Evolutionary conservation across 2,329 filamentous ascomycete genomes (phyloP).

Genomic region (Arachnopeziza araneosa): DNA sequence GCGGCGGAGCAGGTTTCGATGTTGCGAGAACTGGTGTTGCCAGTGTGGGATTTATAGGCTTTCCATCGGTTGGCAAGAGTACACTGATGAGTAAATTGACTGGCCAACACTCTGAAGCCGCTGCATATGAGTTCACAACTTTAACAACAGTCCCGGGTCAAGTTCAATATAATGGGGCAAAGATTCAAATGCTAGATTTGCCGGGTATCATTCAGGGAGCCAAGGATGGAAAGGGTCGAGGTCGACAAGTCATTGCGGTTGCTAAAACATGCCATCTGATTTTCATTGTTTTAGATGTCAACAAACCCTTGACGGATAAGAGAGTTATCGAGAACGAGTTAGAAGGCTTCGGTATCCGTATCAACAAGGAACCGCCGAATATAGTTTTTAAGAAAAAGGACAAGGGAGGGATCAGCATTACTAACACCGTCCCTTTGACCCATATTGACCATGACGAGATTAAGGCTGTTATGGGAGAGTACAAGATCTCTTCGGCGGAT

Average conservation of each 20-base stretch:
- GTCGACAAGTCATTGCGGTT: conserved; percentile 96
- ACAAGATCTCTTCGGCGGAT: conserved; percentile 92
- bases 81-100: conserved; percentile 94
- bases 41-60: conserved; percentile 95
- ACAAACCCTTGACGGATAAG: conserved; percentile 97
- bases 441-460: conserved; percentile 97
- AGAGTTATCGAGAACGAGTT: conserved; percentile 89
- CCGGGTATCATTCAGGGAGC: conserved; percentile 98
- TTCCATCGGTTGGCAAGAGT: conserved; percentile 97
- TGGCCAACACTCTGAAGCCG: conserved; percentile 93
- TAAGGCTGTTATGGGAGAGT: conserved; percentile 95
- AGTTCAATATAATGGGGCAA: conserved; percentile 92
- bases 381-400: conserved; percentile 99
- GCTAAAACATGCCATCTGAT: conserved; percentile 98
- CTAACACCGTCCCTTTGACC: conserved; percentile 84
- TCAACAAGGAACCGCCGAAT: conserved; percentile 96
- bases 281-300: conserved; percentile 97
- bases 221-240: conserved; percentile 95
- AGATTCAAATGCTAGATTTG: conserved; percentile 96
- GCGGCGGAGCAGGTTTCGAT: conserved; percentile 86
- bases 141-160: conserved; percentile 96
- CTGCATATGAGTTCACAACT: conserved; percentile 98
- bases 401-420: conserved; percentile 94
- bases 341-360: conserved; percentile 94
- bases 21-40: conserved; percentile 96